Conservation (phyloP, 805 yeast species). For the Cyberlindnera bimundalis region DNA sequence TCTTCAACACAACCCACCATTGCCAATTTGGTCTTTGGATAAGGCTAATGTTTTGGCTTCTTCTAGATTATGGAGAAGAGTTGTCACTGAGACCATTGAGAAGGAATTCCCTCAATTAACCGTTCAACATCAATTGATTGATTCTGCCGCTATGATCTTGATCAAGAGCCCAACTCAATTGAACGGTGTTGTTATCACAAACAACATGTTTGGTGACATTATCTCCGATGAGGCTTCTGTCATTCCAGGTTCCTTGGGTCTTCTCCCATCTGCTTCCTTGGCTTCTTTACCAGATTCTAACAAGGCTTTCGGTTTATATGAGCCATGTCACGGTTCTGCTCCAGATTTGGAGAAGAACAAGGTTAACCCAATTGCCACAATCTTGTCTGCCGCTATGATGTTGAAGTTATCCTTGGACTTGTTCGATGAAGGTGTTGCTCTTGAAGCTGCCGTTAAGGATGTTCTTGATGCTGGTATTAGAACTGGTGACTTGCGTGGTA, state of each 20-base stretch:
- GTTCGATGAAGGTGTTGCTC: slow-evolving; percentile 78
- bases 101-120: slow-evolving; percentile 88
- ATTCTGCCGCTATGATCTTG: slow-evolving; percentile 97
- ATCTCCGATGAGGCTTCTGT: slow-evolving; percentile 97
- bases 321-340: slow-evolving; percentile 98
- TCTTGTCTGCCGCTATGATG: slow-evolving; percentile 97
- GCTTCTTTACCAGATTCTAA: slow-evolving; percentile 96
- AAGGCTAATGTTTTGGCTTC: slow-evolving; percentile 97
- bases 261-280: slow-evolving; percentile 90
- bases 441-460: slow-evolving; percentile 81
- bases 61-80: slow-evolving; percentile 93
- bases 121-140: slow-evolving; percentile 92
- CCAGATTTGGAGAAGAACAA: slow-evolving; percentile 86
- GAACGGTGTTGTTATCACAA: slow-evolving; percentile 89
- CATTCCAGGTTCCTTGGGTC: slow-evolving; percentile 95
- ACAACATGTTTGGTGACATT: slow-evolving; percentile 98
- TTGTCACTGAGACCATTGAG: slow-evolving; percentile 78
- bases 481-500: slow-evolving; percentile 90
- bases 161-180: slow-evolving; percentile 87
- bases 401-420: slow-evolving; percentile 83
- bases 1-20: slow-evolving; percentile 87
- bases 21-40: slow-evolving; percentile 93
- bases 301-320: slow-evolving; percentile 92
- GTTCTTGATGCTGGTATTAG: slow-evolving; percentile 82
- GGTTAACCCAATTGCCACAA: slow-evolving; percentile 95